Base-by-base conservation (phyloP, 2,329 filamentous ascomycete genomes). In the Emmonsia crescens region DNA sequence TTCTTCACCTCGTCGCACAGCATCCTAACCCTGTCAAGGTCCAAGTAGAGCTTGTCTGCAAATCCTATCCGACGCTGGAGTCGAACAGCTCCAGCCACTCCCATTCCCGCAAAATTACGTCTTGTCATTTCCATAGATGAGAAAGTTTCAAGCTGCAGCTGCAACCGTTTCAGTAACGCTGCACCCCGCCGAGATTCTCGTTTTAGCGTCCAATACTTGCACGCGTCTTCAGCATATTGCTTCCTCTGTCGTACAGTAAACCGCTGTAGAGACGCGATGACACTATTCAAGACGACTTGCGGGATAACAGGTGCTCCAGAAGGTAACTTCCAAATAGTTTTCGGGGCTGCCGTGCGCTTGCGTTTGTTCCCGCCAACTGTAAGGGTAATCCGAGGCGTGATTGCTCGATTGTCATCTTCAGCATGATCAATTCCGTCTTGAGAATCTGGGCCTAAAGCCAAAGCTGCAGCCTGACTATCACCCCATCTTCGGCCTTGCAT, bases 201-300 rank as follows among this genome's bases (percentile, higher is more conserved):
- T 77, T 99, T 99, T 65, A 99, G 76, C 0, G 94, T 97, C 94
- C 94, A 99, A 76, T 97, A 99, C 68, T 91, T 91, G 77, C 93
- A 97, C 1, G 89, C 89, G 74, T 96, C 93, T 62, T 91, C 88
- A 2, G 95, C 87, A 73, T 91, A 99, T 64, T 96, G 92, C 71
- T 95, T 96, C 59, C 91, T 85, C 72, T 94, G 95, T 36, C 88
- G 85, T 42, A 89, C 81, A n/a, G 85, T 84, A 72, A 97, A 97
- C 56, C 90, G 86, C 64, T 87, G 84, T 40, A 99, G 81, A 0
- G 92, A 89, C 52, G 85, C 84, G 68, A 96, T 89, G 27, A 99
- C 91, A 33, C 88, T 86, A 66, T 93, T 89, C 64, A 91, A 91
- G 2, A 97, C 88, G 2, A 89, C 86, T 66, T 92, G 87, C 0